Percentiles rank a stretch among this genome's conserved stretches.
These are phyloP conservation scores for Trametes maxima DNA, from an alignment of 768 basidiomycete genomes.

Conservation along the genomic window DNA sequence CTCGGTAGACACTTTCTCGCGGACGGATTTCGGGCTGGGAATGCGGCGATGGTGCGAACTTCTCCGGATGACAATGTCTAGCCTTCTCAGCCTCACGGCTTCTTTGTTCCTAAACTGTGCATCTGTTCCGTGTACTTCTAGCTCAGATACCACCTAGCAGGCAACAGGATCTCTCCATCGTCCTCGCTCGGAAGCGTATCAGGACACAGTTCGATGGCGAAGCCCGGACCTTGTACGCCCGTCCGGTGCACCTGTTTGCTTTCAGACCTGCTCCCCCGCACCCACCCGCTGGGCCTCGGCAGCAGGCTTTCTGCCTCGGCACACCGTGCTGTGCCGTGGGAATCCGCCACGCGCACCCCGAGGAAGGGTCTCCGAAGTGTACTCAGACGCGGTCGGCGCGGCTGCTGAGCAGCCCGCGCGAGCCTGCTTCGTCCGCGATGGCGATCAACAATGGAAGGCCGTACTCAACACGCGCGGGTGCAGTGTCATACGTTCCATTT, in stretches of 20 bases:
- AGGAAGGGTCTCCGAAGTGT: too few species aligned
- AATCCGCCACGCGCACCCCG: not conserved
- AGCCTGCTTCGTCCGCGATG: not conserved
- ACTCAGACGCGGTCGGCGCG: not conserved
- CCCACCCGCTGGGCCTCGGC: not conserved
- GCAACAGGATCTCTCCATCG: not conserved
- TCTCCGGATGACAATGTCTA: not conserved
- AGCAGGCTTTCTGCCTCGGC: not conserved
- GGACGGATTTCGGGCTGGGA: not conserved
- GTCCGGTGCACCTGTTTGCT: not conserved
- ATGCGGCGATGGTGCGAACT: not conserved
- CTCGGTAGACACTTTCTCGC: not conserved
- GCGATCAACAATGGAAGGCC: not conserved
- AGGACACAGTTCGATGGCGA: not conserved
- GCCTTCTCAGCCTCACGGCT: conserved; percentile 6
- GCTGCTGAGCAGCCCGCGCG: not conserved
- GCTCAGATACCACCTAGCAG: conserved; percentile 4
- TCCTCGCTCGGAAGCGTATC: not conserved
- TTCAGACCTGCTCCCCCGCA: not conserved
- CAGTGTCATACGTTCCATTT: not conserved
- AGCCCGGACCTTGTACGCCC: not conserved
- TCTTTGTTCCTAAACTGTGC: not conserved
- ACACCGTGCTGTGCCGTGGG: not conserved
- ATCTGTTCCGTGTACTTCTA: conserved; percentile 3
- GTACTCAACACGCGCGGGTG: not conserved